These are phyloP conservation scores for Cryphonectria radicalis DNA, from an alignment of 2,329 filamentous ascomycete species.

Conservation along the genomic window DNA sequence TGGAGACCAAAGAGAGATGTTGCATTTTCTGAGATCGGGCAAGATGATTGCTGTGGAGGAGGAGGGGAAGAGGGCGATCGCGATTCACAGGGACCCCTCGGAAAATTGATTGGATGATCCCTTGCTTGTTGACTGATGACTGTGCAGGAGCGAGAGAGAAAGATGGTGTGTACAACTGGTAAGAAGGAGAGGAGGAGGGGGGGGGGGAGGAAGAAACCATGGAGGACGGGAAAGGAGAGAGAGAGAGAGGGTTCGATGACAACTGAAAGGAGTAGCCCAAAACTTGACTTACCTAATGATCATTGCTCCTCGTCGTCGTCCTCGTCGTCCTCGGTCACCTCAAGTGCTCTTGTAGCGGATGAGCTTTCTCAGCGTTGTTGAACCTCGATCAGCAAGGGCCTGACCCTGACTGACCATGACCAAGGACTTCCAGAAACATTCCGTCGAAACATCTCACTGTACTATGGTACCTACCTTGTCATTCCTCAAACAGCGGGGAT, in stretches of 20 bases:
- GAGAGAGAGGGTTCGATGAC: neutral
- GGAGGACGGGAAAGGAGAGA: no score
- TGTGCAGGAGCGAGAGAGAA: neutral
- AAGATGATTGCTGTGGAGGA: neutral
- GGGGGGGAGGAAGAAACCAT: neutral
- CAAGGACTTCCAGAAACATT: neutral
- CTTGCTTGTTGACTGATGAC: neutral
- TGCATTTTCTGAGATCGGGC: slow-evolving; percentile 5
- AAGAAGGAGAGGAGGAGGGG: no score
- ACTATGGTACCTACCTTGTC: neutral
- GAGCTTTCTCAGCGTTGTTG: no score
- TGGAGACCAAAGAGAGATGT: neutral
- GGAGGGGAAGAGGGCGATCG: neutral
- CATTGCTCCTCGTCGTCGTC: neutral
- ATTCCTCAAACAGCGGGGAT: neutral
- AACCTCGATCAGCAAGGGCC: neutral
- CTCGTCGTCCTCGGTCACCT: neutral
- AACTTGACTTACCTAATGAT: neutral
- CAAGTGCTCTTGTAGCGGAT: no score
- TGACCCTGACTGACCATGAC: neutral
- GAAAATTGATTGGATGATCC: slow-evolving; percentile 4
- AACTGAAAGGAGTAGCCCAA: neutral
- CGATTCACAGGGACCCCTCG: slow-evolving; percentile 2
- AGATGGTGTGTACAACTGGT: neutral
- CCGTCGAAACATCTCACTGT: neutral